phyloP scores from a whole-genome alignment of 1,284 basidiomycete genomes.

The Microbotryum scabiosae region DNA sequence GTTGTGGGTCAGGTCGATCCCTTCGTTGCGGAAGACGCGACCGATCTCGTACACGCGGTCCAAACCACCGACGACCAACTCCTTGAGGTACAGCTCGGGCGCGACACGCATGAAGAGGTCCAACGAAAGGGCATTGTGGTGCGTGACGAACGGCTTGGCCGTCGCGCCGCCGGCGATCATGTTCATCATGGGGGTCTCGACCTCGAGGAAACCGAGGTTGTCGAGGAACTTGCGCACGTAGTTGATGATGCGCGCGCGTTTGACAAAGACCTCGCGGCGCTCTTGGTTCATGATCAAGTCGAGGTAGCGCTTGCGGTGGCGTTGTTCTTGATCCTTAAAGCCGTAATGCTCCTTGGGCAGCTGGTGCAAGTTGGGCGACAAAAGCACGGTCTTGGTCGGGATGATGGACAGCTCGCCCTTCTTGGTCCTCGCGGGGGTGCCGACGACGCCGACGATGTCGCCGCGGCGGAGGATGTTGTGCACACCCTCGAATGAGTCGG shows the following conservation, averaged over 20 bases:
- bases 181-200: slow-evolving; percentile 98
- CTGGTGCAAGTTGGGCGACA: slow-evolving; percentile 93
- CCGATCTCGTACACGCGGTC: slow-evolving; percentile 99
- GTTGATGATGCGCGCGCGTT: slow-evolving; percentile 69
- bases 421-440: slow-evolving; percentile 83
- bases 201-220: slow-evolving; percentile 90
- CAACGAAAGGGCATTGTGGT: slow-evolving; percentile 96
- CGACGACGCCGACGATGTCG: slow-evolving; percentile 89
- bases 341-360: slow-evolving; percentile 79
- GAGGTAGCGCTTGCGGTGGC: slow-evolving; percentile 97
- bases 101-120: slow-evolving; percentile 98
- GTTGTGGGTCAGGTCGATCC: slow-evolving; percentile 97
- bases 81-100: slow-evolving; percentile 96
- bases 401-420: slow-evolving; percentile 92
- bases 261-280: slow-evolving; percentile 85
- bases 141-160: slow-evolving; percentile 96
- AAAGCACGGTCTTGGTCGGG: slow-evolving; percentile 71
- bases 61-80: slow-evolving; percentile 91
- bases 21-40: slow-evolving; percentile 95
- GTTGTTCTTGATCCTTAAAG: slow-evolving; percentile 90
- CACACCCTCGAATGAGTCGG: slow-evolving; percentile 59
- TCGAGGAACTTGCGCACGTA: slow-evolving; percentile 89
- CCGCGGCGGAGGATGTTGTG: slow-evolving; percentile 89
- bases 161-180: slow-evolving; percentile 95
- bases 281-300: slow-evolving; percentile 93